phyloP scores from a whole-genome alignment of 2,329 filamentous ascomycete species.

The Phialemoniopsis sp. region DNA sequence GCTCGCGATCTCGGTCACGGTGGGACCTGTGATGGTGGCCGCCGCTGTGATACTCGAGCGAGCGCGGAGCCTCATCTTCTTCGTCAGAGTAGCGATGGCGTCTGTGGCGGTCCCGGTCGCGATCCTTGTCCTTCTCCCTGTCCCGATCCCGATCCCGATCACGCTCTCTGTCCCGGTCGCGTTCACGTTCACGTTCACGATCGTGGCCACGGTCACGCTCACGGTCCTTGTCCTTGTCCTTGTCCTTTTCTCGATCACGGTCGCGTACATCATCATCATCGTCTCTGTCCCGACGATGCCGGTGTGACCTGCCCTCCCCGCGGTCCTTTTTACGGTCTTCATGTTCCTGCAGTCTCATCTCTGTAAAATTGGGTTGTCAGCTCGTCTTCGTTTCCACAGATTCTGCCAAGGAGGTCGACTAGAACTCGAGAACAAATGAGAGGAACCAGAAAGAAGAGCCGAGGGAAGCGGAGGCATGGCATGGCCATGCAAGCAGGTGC shows the following conservation, averaged over 20 bases:
- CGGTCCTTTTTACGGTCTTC: constrained; percentile 12
- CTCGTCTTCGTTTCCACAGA: no score
- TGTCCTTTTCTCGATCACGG: not conserved
- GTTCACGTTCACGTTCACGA: constrained; percentile 2
- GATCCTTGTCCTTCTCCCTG: constrained; percentile 2
- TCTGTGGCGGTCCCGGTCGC: constrained; percentile 4
- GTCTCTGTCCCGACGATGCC: constrained; percentile 1
- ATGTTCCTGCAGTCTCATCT: constrained; percentile 32
- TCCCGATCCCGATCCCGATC: constrained; percentile 2
- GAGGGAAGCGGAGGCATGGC: no score
- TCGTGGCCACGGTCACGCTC: constrained; percentile 2
- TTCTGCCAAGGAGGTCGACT: no score
- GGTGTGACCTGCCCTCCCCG: not conserved
- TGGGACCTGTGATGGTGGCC: constrained; percentile 12
- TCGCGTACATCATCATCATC: constrained; percentile 6
- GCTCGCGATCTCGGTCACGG: constrained; percentile 4
- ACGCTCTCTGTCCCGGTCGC: constrained; percentile 7
- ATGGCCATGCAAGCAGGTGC: no score
- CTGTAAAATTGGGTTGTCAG: constrained; percentile 9
- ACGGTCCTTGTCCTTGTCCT: not conserved
- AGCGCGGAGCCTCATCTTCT: constrained; percentile 13
- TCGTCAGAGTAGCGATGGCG: constrained; percentile 11
- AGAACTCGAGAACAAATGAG: no score
- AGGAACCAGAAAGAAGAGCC: no score
- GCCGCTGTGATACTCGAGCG: constrained; percentile 13